Evolutionary conservation across 148 eudicot species (phyloP).

Genomic region (Rhododendron molle): DNA sequence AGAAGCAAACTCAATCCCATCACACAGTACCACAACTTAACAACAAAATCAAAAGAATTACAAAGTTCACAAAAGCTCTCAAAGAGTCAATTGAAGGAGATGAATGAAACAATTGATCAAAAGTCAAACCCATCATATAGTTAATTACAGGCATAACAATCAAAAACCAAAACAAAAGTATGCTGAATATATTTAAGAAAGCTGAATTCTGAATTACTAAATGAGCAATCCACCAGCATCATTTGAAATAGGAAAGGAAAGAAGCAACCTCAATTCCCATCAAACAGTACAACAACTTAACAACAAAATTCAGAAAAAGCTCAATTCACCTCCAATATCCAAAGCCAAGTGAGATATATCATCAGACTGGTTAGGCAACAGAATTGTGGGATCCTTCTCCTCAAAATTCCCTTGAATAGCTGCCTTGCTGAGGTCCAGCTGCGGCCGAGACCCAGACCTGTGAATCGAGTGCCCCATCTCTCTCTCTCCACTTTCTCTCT

Average conservation of each 20-base stretch:
- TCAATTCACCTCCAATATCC: slow-evolving; percentile 83
- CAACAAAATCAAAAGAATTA: neutral
- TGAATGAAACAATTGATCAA: neutral
- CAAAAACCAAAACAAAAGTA: neutral
- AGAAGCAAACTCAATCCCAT: slow-evolving; percentile 4
- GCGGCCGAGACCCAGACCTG: slow-evolving; percentile 77
- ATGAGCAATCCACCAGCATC: neutral
- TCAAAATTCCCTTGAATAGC: slow-evolving; percentile 95
- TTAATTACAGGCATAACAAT: neutral
- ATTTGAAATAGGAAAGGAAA: neutral
- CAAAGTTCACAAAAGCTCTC: neutral
- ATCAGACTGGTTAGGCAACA: slow-evolving; percentile 98
- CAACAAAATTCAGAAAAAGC: neutral
- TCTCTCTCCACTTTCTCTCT: slow-evolving; percentile 31
- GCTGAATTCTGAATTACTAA: neutral
- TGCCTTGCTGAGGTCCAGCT: slow-evolving; percentile 83
- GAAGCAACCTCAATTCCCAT: slow-evolving; percentile 5
- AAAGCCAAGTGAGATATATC: slow-evolving; percentile 93
- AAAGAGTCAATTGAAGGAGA: neutral
- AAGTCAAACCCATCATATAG: neutral
- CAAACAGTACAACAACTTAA: neutral
- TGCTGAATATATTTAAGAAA: neutral
- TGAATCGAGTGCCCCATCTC: slow-evolving; percentile 66
- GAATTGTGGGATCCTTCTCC: slow-evolving; percentile 81
- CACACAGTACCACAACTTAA: neutral